phyloP scores from a whole-genome alignment of 1,284 basidiomycete species.

The Phaffia rhodozyma region DNA sequence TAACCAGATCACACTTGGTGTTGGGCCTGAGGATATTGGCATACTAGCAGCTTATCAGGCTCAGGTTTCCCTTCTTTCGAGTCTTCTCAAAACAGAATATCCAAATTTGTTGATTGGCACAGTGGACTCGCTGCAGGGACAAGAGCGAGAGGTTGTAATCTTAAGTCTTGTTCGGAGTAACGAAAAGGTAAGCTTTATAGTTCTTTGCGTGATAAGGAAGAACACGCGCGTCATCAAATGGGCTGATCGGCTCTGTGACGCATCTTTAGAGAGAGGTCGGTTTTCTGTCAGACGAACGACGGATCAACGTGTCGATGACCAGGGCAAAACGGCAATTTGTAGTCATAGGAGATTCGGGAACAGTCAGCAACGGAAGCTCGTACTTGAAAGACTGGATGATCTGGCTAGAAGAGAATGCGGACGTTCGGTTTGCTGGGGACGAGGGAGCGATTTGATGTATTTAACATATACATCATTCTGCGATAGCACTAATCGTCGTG shows the following conservation, averaged over 20 bases:
- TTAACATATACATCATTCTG: too few relatives aligned
- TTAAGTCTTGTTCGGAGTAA: conserved; percentile 36
- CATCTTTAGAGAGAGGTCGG: conserved; percentile 63
- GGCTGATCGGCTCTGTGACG: conserved; percentile 4
- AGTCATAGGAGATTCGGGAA: conserved; percentile 79
- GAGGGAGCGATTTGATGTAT: conserved; percentile 1
- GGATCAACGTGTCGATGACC: conserved; percentile 93
- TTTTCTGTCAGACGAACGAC: conserved; percentile 76
- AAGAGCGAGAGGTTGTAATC: conserved; percentile 55
- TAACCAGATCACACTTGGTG: conserved; percentile 51
- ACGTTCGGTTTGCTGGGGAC: conserved; percentile 66
- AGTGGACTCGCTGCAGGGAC: conserved; percentile 86
- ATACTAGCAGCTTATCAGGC: conserved; percentile 93
- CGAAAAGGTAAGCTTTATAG: not conserved
- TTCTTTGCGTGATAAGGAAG: conserved; percentile 39
- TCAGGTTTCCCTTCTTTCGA: conserved; percentile 68
- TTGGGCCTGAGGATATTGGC: conserved; percentile 65
- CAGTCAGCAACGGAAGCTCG: conserved; percentile 63
- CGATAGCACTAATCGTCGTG: too few relatives aligned
- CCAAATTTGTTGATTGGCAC: conserved; percentile 72
- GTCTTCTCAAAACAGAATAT: conserved; percentile 58
- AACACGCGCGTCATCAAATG: conserved; percentile 26
- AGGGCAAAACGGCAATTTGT: conserved; percentile 80
- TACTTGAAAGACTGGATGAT: conserved; percentile 79
- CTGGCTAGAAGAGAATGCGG: conserved; percentile 80